These are phyloP conservation scores for Russula ochroleuca DNA, from an alignment of 768 basidiomycete genomes.

Conservation along the genomic window DNA sequence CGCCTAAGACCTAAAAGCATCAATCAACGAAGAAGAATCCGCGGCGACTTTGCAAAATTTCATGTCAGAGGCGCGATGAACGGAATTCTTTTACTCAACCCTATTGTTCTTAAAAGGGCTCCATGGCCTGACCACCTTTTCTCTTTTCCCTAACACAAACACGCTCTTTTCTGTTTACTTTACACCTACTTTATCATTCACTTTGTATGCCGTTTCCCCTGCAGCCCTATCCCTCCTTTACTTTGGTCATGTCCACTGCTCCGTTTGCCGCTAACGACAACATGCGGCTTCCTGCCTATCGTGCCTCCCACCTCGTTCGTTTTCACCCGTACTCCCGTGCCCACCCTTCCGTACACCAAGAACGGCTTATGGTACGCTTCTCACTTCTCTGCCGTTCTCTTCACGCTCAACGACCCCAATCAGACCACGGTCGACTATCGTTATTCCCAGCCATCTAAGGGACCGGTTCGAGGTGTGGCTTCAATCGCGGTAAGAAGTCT, in stretches of 20 bases:
- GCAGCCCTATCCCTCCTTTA: constrained; percentile 20
- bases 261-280: constrained; percentile 8
- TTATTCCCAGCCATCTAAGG: neutral
- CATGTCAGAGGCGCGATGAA: constrained; percentile 20
- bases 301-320: constrained; percentile 16
- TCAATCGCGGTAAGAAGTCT: constrained; percentile 6
- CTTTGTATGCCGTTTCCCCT: constrained; percentile 14
- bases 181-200: neutral
- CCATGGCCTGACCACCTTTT: neutral
- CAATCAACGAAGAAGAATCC: constrained; percentile 14
- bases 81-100: constrained; percentile 17
- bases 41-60: constrained; percentile 19
- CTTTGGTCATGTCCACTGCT: constrained; percentile 17
- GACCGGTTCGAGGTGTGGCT: neutral
- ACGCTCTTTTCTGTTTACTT: constrained; percentile 13
- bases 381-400: neutral
- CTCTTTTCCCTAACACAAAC: neutral
- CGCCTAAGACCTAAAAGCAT: constrained; percentile 10
- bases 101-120: constrained; percentile 11
- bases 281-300: constrained; percentile 15
- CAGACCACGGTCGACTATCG: constrained; percentile 18
- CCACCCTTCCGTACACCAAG: constrained; percentile 1
- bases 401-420: neutral
- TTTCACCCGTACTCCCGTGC: constrained; percentile 22
- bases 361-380: constrained; percentile 13